Conservation (phyloP, 805 yeast species). For the Maudiozyma serrabonitensis region DNA sequence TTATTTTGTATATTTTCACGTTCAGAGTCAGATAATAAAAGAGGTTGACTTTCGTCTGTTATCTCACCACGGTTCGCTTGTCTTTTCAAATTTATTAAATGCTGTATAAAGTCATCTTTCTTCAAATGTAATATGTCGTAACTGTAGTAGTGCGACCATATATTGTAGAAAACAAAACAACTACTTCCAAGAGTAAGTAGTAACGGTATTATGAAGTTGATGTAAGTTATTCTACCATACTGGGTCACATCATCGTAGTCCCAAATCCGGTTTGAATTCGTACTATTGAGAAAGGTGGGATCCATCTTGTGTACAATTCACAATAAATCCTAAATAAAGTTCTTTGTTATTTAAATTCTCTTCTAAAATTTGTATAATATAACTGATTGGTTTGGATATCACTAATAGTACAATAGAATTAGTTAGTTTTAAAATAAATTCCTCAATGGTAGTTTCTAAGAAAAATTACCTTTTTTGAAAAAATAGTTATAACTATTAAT, state of each 20-base stretch:
- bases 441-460: no score
- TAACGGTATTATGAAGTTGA: conserved; percentile 29
- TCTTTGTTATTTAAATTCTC: neutral
- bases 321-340: no score
- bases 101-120: conserved; percentile 13
- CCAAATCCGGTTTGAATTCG: conserved; percentile 33
- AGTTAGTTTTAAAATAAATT: no score
- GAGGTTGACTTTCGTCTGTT: conserved; percentile 15
- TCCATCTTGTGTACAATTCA: neutral
- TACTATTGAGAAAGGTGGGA: neutral
- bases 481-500: no score
- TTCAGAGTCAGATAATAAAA: conserved; percentile 9
- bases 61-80: conserved; percentile 1
- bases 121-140: conserved; percentile 11
- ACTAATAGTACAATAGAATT: no score
- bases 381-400: no score
- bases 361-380: neutral
- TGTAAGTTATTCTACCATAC: conserved; percentile 37
- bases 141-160: conserved; percentile 13
- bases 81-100: conserved; percentile 8
- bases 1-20: neutral
- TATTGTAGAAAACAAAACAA: conserved; percentile 10
- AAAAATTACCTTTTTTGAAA: no score
- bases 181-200: conserved; percentile 5
- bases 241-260: conserved; percentile 50